Evolutionary conservation across 306 rosid species (phyloP).

Genomic region (Lithocarpus polystachyus): DNA sequence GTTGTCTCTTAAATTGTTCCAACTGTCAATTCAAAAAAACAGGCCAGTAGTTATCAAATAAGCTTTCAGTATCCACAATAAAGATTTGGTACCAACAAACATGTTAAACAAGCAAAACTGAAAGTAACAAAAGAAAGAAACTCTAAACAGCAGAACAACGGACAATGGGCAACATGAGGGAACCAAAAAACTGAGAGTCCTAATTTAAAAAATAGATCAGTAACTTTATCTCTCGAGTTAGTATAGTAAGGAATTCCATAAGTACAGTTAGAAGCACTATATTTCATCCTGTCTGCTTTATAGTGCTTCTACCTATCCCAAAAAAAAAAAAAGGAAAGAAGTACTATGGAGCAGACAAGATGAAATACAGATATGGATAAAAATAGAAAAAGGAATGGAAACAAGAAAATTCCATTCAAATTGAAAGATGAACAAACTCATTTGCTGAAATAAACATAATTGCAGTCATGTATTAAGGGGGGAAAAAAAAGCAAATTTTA

Average conservation of each 20-base stretch:
- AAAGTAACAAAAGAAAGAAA: background rate
- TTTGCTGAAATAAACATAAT: background rate
- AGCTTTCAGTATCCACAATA: background rate
- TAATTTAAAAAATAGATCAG: background rate
- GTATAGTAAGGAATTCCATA: background rate
- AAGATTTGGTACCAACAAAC: background rate
- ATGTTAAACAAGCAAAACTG: background rate
- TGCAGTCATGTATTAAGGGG: background rate
- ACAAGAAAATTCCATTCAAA: background rate
- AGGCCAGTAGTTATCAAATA: background rate
- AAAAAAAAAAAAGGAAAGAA: too few relatives aligned
- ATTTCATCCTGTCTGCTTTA: too few relatives aligned
- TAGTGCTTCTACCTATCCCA: too few relatives aligned
- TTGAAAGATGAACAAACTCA: background rate
- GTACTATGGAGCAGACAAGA: background rate
- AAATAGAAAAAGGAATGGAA: background rate
- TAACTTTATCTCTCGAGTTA: background rate
- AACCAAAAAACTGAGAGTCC: background rate
- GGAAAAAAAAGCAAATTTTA: too few relatives aligned
- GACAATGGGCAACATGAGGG: background rate
- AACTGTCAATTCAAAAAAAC: slow-evolving; percentile 46
- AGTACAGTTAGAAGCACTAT: background rate
- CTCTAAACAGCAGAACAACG: background rate
- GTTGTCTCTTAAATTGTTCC: slow-evolving; percentile 88
- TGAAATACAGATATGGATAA: background rate